Percentiles rank a stretch among this genome's conserved stretches.
These are phyloP conservation scores for Halocafeteria seosinensis DNA, from an alignment of 108 stramenopile species.

Conservation along the genomic window DNA sequence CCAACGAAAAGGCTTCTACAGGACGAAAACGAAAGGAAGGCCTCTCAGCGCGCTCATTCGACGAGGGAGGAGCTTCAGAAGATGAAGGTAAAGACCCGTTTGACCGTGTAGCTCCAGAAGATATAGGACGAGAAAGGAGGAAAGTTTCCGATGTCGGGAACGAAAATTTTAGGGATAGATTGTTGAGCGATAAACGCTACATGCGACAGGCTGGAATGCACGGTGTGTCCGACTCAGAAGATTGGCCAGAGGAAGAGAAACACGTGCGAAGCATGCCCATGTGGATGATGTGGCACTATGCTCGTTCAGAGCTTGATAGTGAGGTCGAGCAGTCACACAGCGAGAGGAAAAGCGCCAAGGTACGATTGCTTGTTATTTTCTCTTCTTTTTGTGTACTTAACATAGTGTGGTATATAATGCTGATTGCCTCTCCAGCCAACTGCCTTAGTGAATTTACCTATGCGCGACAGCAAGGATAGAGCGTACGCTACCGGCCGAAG, in stretches of 20 bases:
- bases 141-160: not conserved
- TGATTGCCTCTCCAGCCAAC: not conserved
- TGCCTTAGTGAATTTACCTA: conserved; percentile 36
- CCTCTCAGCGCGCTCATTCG: no score
- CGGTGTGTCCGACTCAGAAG: not conserved
- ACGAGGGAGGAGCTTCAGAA: no score
- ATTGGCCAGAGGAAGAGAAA: not conserved
- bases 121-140: not conserved
- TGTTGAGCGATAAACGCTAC: not conserved
- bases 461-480: conserved; percentile 63
- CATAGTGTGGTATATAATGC: not conserved
- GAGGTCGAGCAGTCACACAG: not conserved
- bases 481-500: conserved; percentile 77
- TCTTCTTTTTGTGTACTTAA: not conserved
- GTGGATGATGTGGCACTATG: not conserved
- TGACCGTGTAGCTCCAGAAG: not conserved
- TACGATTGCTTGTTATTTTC: not conserved
- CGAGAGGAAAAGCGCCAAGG: not conserved
- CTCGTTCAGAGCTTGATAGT: not conserved
- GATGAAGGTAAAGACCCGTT: no score
- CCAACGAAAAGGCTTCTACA: no score
- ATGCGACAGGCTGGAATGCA: not conserved
- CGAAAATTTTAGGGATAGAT: not conserved
- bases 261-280: not conserved
- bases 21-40: no score